These are phyloP conservation scores for Lactifluus volemus DNA, from an alignment of 768 basidiomycete species.

Conservation along the genomic window DNA sequence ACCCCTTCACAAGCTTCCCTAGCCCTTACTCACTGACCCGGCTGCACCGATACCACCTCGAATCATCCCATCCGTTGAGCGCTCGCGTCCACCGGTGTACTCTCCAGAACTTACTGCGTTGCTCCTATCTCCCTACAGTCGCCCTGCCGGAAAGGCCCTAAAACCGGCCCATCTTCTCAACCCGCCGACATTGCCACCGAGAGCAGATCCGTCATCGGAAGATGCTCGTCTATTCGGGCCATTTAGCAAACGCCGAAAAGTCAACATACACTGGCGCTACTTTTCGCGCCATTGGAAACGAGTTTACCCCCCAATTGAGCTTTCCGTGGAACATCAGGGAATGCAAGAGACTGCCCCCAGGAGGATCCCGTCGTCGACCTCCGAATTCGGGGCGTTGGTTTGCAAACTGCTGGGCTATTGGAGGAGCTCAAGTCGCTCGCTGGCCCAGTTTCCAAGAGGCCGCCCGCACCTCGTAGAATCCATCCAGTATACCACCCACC, in stretches of 20 bases:
- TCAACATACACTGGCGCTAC: conserved; percentile 64
- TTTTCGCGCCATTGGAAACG: conserved; percentile 48
- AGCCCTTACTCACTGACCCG: conserved; percentile 53
- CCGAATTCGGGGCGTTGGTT: conserved; percentile 31
- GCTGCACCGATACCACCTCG: conserved; percentile 32
- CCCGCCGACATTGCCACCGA: conserved; percentile 51
- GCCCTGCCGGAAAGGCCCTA: conserved; percentile 36
- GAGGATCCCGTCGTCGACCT: conserved; percentile 17
- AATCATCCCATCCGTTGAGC: conserved; percentile 44
- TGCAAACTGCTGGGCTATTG: conserved; percentile 37
- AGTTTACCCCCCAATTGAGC: conserved; percentile 51
- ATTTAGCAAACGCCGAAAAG: conserved; percentile 64
- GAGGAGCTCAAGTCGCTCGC: conserved; percentile 40
- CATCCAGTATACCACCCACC: not conserved
- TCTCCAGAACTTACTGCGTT: conserved; percentile 54
- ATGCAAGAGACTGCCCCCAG: conserved; percentile 11
- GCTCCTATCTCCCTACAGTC: conserved; percentile 44
- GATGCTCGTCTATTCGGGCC: conserved; percentile 54
- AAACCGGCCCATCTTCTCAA: conserved; percentile 30
- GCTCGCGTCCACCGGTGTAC: conserved; percentile 56
- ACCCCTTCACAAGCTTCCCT: conserved; percentile 4
- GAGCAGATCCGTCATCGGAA: conserved; percentile 46
- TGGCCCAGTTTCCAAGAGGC: conserved; percentile 24
- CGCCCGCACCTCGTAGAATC: conserved; percentile 9
- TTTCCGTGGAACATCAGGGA: conserved; percentile 24